Percentiles rank a stretch among this genome's conserved stretches.
These are phyloP conservation scores for Limtongia smithiae DNA, from an alignment of 805 yeast species.

Conservation along the genomic window DNA sequence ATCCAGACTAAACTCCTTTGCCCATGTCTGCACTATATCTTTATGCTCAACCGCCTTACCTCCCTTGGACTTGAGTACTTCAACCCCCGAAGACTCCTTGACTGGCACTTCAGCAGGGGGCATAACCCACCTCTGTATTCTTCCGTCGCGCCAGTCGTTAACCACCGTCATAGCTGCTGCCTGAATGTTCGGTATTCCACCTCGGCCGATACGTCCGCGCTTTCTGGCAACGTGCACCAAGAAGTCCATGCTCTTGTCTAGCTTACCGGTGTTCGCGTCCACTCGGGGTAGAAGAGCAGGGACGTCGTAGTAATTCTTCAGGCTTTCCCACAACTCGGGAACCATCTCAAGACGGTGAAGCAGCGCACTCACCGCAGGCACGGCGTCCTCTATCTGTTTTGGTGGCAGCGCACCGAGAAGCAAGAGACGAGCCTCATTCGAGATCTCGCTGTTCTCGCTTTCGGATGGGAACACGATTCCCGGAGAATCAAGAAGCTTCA, in stretches of 20 bases:
- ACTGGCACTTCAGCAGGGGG: conserved; percentile 38
- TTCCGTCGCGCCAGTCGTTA: conserved; percentile 97
- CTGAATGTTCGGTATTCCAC: conserved; percentile 87
- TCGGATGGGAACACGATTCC: conserved; percentile 87
- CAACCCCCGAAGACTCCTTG: conserved; percentile 39
- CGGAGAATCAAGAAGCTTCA: conserved; percentile 89
- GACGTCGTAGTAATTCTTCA: conserved; percentile 67
- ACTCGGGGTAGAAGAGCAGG: conserved; percentile 62
- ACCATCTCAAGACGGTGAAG: conserved; percentile 72
- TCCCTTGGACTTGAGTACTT: conserved; percentile 42
- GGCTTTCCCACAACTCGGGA: conserved; percentile 59
- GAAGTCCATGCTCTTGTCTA: conserved; percentile 78
- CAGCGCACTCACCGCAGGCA: conserved; percentile 71
- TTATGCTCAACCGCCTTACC: conserved; percentile 56
- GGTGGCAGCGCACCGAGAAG: conserved; percentile 87
- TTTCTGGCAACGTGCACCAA: conserved; percentile 89
- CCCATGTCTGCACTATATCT: conserved; percentile 83
- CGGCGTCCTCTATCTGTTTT: conserved; percentile 77
- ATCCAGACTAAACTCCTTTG: conserved; percentile 90
- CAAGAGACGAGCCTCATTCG: conserved; percentile 81
- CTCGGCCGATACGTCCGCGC: conserved; percentile 86
- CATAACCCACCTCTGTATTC: conserved; percentile 83
- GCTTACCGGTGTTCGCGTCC: conserved; percentile 50
- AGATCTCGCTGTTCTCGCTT: conserved; percentile 39
- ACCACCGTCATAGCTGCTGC: conserved; percentile 79